Evolutionary conservation across 2,329 filamentous ascomycete genomes (phyloP), one percentile per base, ranked within the genome.

Genomic region (Fusarium setosum): DNA sequence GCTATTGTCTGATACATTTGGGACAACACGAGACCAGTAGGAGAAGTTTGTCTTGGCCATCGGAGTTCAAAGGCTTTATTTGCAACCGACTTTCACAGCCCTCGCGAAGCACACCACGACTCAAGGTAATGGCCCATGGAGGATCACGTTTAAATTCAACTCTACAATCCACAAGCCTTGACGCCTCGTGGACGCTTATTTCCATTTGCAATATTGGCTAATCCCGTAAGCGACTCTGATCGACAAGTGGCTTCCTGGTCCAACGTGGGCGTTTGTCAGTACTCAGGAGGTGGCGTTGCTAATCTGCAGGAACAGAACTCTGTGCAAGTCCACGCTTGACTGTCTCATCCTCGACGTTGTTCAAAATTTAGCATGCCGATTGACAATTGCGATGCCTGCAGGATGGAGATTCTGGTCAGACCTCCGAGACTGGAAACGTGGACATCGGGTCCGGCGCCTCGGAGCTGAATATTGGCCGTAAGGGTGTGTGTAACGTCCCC

Each of bases 261-360:
- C 26, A 57, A 52, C 52, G 13, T 11, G 23, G 20, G 41, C 41
- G 41, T 15, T n/a, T 17, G 17, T 47, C 29, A 32, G 17, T 41
- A 38, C 29, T 32, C 11, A 8, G 17, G 18, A 13, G 23, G 51
- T 54, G 51, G 51, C 51, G 40, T 29, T 31, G 15, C 23, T n/a
- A 12, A 38, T 21, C 21, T 29, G 26, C 5, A 38, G 23, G 41
- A 26, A 50, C 26, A 54, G 7, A 20, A 29, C 15, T 49, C 21
- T 58, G 56, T 65, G 15, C 37, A 40, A 68, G 44, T 32, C 2
- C 18, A 15, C 41, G 34, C 49, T 35, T 57, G 29, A 11, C 18
- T 68, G 61, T 59, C 56, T 65, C 64, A 62, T 48, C 37, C 26
- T 53, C 58, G 51, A 23, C 41, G 20, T 23, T 64, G 21, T 29